Base-by-base conservation (phyloP, 2,329 filamentous ascomycete genomes). In the Fusarium nelsonii region DNA sequence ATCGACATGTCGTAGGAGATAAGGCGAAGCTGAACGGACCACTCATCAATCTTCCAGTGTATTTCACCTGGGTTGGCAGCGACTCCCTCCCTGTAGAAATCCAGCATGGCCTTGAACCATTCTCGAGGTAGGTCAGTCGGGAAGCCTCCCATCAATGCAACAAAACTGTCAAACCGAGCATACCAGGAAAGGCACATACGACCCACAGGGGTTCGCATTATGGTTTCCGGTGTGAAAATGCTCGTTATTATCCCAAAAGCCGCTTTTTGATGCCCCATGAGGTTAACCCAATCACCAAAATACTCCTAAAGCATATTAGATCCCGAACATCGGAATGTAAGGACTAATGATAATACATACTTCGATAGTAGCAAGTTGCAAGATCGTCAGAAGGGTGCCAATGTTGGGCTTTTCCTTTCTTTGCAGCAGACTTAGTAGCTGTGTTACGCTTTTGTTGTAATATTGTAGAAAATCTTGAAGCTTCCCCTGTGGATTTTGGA, bases 301-400 rank as follows among this genome's bases (percentile, higher is more conserved):
- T 94, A 97, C 80, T 98, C 96, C 93, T 97, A 74, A 44, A 53
- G 32, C 43, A 37, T 18, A 44, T 70, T 28, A 67, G 65, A 20
- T 59, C 32, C 28, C 44, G 49, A 66, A 45, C 16, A 57, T 18
- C 44, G 68, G 40, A 75, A n/a, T 68, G 56, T 56, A 49, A 32
- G 34, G 2, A 16, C 11, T 8, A 33, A 4, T 18, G 14, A 9
- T 20, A 20, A 20, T 36, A 36, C 33, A 68, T 83, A 97, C 94
- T 87, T 99, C 96, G 58, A 97, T 96, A 4, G 93, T 97, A 57
- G 94, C 94, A 50, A 98, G 86, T 74, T 98, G 94, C 41, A 99
- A 82, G 20, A 98, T 94, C 0, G 95, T 97, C 63, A 97, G 78
- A 33, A 98, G 83, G 0, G 91, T 97, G 8, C 90, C 87, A 50